A percentile compares a stretch with the other conserved stretches of the same genome.
Evolutionary conservation across 257 asterid species (phyloP).

Genomic region (Solanum infundibuliforme): DNA sequence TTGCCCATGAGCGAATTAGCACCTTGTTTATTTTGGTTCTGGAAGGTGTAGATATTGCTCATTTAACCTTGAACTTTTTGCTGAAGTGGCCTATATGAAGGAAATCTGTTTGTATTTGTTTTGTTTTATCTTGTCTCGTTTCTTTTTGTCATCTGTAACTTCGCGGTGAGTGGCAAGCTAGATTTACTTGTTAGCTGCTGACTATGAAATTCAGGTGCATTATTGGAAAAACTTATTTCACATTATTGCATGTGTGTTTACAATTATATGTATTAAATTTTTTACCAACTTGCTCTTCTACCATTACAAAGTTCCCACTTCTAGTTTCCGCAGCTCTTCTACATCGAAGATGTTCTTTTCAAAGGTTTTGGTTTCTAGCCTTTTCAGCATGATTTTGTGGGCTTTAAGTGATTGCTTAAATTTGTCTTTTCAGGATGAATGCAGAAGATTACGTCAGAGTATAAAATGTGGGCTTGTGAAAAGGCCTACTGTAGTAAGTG

Average conservation of each 20-base stretch:
- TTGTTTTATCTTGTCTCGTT: background rate
- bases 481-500: constrained; percentile 66
- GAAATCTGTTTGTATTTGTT: background rate
- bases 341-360: background rate
- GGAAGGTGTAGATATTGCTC: background rate
- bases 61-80: background rate
- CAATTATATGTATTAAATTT: background rate
- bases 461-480: constrained; percentile 71
- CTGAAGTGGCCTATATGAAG: background rate
- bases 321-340: background rate
- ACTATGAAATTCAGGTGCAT: background rate
- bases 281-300: background rate
- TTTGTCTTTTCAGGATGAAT: constrained; percentile 56
- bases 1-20: background rate
- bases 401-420: background rate
- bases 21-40: background rate
- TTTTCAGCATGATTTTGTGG: background rate
- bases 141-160: background rate
- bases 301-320: background rate
- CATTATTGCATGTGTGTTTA: background rate
- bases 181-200: background rate
- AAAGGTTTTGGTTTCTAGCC: background rate
- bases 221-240: background rate
- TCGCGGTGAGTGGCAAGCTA: background rate
- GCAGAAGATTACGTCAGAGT: constrained; percentile 73